These are phyloP conservation scores for Citeromyces hawaiiensis DNA, from an alignment of 1,139 yeast genomes.

Conservation along the genomic window DNA sequence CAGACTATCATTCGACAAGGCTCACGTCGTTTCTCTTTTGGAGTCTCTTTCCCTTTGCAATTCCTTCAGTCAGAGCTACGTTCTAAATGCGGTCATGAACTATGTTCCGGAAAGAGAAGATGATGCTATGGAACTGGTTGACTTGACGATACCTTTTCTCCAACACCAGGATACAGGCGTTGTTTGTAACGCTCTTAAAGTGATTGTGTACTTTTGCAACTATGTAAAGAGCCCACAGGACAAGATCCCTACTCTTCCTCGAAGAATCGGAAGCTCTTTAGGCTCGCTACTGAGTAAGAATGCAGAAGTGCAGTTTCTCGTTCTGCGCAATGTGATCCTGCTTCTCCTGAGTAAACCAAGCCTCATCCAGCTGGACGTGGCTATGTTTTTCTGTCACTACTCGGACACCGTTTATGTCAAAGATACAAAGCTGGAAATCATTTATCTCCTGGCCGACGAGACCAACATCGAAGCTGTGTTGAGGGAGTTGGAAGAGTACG, in stretches of 20 bases:
- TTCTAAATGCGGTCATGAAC: slow-evolving; percentile 55
- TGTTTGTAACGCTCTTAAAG: slow-evolving; percentile 63
- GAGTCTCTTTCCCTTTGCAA: slow-evolving; percentile 38
- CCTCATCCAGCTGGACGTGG: slow-evolving; percentile 52
- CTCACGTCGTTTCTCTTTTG: slow-evolving; percentile 41
- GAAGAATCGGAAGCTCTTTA: slow-evolving; percentile 59
- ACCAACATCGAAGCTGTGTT: slow-evolving; percentile 48
- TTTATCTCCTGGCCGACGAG: slow-evolving; percentile 64
- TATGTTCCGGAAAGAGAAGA: slow-evolving; percentile 58
- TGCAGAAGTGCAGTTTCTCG: slow-evolving; percentile 73
- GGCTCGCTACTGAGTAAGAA: slow-evolving; percentile 66
- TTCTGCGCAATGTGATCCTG: slow-evolving; percentile 68
- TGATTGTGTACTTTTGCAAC: slow-evolving; percentile 60
- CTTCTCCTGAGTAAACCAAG: slow-evolving; percentile 56
- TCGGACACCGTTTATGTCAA: slow-evolving; percentile 84
- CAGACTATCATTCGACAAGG: slow-evolving; percentile 39
- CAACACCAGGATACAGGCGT: slow-evolving; percentile 80
- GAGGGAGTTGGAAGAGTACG: slow-evolving; percentile 72
- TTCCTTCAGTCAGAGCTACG: slow-evolving; percentile 73
- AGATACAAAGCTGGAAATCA: slow-evolving; percentile 81
- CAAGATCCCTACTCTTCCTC: slow-evolving; percentile 38
- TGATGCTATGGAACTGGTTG: slow-evolving; percentile 59
- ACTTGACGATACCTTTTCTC: slow-evolving; percentile 55
- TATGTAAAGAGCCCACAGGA: slow-evolving; percentile 37
- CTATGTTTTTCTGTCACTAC: slow-evolving; percentile 68